Conservation (phyloP, 257 asterid species). For the Linderniella brevidens region DNA sequence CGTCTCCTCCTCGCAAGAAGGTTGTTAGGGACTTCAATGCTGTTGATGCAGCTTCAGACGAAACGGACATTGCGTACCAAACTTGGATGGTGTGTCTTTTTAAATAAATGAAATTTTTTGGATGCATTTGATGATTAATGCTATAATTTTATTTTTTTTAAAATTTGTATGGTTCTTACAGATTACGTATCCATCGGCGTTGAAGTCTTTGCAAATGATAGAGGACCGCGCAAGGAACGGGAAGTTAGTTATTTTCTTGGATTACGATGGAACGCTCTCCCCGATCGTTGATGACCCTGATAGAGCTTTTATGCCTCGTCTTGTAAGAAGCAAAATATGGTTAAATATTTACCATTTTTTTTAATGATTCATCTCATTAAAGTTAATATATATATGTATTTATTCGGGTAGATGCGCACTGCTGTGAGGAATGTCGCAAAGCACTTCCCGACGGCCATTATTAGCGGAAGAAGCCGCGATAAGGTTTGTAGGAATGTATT, state of each 20-base stretch:
- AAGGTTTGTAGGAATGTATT: conserved; percentile 18
- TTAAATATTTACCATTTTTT: conserved; percentile 1
- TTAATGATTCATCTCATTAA: too few relatives aligned
- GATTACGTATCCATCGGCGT: conserved; percentile 65
- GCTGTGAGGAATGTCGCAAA: conserved; percentile 44
- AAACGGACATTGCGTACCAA: conserved; percentile 34
- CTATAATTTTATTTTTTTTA: not conserved
- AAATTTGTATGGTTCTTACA: conserved; percentile 9
- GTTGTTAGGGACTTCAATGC: conserved; percentile 23
- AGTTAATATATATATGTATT: not conserved
- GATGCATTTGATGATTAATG: not conserved
- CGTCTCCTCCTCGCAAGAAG: conserved; percentile 84
- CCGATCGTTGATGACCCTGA: conserved; percentile 96
- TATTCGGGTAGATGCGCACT: conserved; percentile 51
- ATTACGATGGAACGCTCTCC: conserved; percentile 92
- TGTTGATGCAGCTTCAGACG: conserved; percentile 19
- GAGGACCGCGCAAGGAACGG: conserved; percentile 33
- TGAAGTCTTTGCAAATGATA: conserved; percentile 38
- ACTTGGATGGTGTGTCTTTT: conserved; percentile 57
- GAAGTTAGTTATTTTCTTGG: conserved; percentile 64
- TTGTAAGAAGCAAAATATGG: conserved; percentile 24
- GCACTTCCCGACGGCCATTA: conserved; percentile 80
- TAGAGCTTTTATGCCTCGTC: conserved; percentile 67
- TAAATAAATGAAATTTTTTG: not conserved
- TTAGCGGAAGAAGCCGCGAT: conserved; percentile 88